Evolutionary conservation across 345 rosid genomes (phyloP).

Genomic region (Arabidopsis arenosa): DNA sequence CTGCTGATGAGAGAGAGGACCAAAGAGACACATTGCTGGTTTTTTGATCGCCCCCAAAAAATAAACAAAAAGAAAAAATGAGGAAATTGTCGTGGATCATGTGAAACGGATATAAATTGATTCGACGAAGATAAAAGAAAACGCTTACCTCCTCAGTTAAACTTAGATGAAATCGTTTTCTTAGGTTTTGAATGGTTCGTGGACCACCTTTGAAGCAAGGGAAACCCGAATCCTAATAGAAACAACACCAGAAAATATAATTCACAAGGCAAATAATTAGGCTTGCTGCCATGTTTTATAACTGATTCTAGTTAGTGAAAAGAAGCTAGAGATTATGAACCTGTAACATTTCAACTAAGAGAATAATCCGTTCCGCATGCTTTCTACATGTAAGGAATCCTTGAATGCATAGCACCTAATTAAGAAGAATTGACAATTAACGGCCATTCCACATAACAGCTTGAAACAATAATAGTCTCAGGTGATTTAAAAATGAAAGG

Average conservation of each 20-base stretch:
- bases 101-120: neutral
- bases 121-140: neutral
- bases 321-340: conserved; percentile 47
- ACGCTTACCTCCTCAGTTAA: conserved; percentile 91
- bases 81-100: conserved; percentile 20
- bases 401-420: conserved; percentile 93
- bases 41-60: conserved; percentile 6
- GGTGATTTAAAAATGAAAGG: neutral
- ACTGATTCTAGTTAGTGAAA: conserved; percentile 13
- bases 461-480: neutral
- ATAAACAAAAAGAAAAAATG: neutral
- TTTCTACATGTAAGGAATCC: conserved; percentile 97
- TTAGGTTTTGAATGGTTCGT: conserved; percentile 86
- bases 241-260: conserved; percentile 30
- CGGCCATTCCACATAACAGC: neutral
- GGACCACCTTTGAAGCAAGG: conserved; percentile 99
- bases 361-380: conserved; percentile 96
- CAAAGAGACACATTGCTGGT: conserved; percentile 98
- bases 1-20: conserved; percentile 97
- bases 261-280: conserved; percentile 10
- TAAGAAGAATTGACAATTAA: conserved; percentile 32
- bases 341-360: conserved; percentile 99
- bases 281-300: neutral
- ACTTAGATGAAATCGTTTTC: conserved; percentile 93
- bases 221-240: conserved; percentile 88